Evolutionary conservation across 1,284 basidiomycete species (phyloP).

Genomic region (Volvariella surrecta): DNA sequence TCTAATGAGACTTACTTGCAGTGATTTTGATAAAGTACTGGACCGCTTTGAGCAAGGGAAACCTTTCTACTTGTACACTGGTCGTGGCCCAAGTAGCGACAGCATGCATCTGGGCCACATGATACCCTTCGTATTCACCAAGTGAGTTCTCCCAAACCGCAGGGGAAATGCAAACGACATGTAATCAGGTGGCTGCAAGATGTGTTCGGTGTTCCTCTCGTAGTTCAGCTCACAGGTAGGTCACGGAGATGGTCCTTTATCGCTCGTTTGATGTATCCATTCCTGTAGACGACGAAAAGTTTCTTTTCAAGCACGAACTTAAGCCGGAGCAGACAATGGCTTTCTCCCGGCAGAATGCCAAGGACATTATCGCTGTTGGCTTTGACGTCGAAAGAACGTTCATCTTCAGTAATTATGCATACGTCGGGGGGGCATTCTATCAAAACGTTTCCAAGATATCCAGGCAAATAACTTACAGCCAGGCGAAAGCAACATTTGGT

Average conservation of each 20-base stretch:
- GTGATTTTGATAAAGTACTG: conserved; percentile 90
- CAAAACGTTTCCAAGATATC: conserved; percentile 92
- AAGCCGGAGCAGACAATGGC: conserved; percentile 85
- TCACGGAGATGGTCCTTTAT: background rate
- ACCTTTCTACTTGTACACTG: conserved; percentile 98
- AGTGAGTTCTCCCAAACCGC: conserved; percentile 41
- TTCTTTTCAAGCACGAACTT: conserved; percentile 93
- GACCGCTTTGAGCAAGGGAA: conserved; percentile 96
- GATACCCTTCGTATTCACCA: conserved; percentile 96
- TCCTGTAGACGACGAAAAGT: conserved; percentile 91
- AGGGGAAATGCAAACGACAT: conserved; percentile 1
- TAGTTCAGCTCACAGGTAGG: conserved; percentile 86
- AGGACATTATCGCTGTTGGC: conserved; percentile 95
- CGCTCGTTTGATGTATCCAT: conserved; percentile 2
- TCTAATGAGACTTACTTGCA: conserved; percentile 22
- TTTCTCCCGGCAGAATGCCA: conserved; percentile 84
- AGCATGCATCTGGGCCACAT: conserved; percentile 98
- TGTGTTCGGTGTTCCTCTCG: conserved; percentile 90
- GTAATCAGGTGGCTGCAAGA: conserved; percentile 85
- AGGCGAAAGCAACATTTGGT: conserved; percentile 93
- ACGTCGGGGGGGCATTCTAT: conserved; percentile 90
- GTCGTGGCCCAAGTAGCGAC: conserved; percentile 92
- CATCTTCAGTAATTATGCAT: conserved; percentile 92
- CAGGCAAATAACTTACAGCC: conserved; percentile 87
- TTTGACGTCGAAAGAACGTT: conserved; percentile 93